Conservation (phyloP, 768 basidiomycete species). For the Auricularia sp. region DNA sequence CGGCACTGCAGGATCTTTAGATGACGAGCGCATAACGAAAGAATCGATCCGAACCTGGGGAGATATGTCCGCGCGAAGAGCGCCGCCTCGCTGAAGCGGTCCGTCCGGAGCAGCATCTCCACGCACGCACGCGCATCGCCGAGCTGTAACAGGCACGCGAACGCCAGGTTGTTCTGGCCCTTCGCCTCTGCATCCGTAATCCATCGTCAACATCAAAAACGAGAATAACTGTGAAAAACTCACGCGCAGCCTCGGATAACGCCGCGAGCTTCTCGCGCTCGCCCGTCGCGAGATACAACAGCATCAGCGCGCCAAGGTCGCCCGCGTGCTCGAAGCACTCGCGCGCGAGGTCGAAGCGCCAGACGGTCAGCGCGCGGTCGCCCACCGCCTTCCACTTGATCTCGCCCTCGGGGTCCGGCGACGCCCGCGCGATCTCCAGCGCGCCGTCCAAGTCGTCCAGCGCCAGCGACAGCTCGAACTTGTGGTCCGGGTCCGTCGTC, state of each 20-base stretch:
- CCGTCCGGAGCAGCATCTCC: slow-evolving; percentile 75
- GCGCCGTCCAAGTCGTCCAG: slow-evolving; percentile 90
- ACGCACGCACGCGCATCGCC: slow-evolving; percentile 73
- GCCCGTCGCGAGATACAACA: slow-evolving; percentile 71
- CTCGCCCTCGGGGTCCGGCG: slow-evolving; percentile 64
- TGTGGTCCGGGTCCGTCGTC: slow-evolving; percentile 88
- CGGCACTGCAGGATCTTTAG: slow-evolving; percentile 33
- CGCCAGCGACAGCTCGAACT: slow-evolving; percentile 84
- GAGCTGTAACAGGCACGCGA: slow-evolving; percentile 74
- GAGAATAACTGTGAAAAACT: too few species aligned
- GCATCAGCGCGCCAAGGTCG: slow-evolving; percentile 83
- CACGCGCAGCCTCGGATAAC: slow-evolving; percentile 61
- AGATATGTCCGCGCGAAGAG: slow-evolving; percentile 90
- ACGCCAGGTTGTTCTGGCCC: slow-evolving; percentile 91
- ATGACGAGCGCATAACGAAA: neutral
- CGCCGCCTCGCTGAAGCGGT: slow-evolving; percentile 84
- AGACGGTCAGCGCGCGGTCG: slow-evolving; percentile 81
- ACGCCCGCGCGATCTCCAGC: slow-evolving; percentile 57
- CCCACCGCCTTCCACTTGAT: slow-evolving; percentile 90
- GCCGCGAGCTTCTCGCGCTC: slow-evolving; percentile 59
- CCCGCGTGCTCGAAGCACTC: slow-evolving; percentile 80
- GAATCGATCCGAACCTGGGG: slow-evolving; percentile 40
- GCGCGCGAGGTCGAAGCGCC: slow-evolving; percentile 88
- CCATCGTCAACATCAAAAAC: too few species aligned
- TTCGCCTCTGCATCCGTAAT: slow-evolving; percentile 60